phyloP scores from a whole-genome alignment of 495 filamentous ascomycete genomes.

The Lasiosphaeria ovina region DNA sequence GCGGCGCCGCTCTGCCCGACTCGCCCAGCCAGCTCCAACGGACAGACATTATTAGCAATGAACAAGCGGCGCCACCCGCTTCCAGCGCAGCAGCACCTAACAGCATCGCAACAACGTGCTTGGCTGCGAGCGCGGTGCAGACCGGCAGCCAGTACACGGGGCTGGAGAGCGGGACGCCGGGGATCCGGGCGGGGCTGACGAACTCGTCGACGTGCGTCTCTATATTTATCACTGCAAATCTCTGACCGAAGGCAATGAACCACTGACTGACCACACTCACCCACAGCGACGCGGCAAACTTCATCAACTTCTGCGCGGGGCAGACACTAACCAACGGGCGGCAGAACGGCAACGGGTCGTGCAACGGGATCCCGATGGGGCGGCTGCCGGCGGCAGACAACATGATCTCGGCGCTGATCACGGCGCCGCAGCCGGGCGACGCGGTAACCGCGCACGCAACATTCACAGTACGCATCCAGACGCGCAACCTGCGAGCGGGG shows the following conservation, averaged over 20 bases:
- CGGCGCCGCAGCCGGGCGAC: slow-evolving; percentile 39
- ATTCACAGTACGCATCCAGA: slow-evolving; percentile 55
- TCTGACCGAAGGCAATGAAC: background rate
- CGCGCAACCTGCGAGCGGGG: slow-evolving; percentile 53
- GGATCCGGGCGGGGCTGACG: slow-evolving; percentile 4
- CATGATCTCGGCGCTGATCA: slow-evolving; percentile 61
- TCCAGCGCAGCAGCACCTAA: too few relatives aligned
- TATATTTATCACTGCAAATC: slow-evolving; percentile 24
- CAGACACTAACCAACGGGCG: slow-evolving; percentile 52
- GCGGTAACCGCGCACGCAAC: slow-evolving; percentile 40
- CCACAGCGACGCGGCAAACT: slow-evolving; percentile 37
- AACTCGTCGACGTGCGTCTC: slow-evolving; percentile 19
- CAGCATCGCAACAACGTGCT: background rate
- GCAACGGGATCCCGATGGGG: slow-evolving; percentile 59
- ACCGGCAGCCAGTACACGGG: slow-evolving; percentile 9
- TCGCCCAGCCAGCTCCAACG: too few relatives aligned
- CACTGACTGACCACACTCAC: background rate
- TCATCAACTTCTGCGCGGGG: slow-evolving; percentile 53
- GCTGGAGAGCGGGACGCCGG: slow-evolving; percentile 8
- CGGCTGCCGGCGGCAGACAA: slow-evolving; percentile 53
- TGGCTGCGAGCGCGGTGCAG: slow-evolving; percentile 4
- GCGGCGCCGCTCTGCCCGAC: too few relatives aligned
- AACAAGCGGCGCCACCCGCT: too few relatives aligned
- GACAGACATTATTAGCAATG: too few relatives aligned
- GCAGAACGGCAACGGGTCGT: slow-evolving; percentile 49